Evolutionary conservation across 225 moss, liverwort and hornwort genomes (phyloP).

Genomic region (Pleurozium schreberi): DNA sequence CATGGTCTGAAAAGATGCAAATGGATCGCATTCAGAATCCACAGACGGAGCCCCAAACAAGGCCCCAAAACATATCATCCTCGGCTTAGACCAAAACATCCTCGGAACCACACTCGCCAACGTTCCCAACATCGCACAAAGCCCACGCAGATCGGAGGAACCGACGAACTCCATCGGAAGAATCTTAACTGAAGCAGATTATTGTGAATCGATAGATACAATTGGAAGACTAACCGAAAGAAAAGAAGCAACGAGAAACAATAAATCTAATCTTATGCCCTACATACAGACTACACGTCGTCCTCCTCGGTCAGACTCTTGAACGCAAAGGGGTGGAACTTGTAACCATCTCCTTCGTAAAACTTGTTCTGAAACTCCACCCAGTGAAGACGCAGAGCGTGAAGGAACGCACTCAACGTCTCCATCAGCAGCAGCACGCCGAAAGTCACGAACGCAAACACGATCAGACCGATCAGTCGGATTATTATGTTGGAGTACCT

Average conservation of each 20-base stretch:
- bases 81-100: background rate
- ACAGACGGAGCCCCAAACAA: background rate
- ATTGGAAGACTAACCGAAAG: background rate
- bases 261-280: background rate
- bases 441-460: conserved; percentile 67
- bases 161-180: background rate
- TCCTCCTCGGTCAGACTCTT: conserved; percentile 66
- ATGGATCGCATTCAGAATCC: background rate
- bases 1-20: background rate
- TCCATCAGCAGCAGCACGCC: conserved; percentile 90
- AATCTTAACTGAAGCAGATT: background rate
- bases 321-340: conserved; percentile 87
- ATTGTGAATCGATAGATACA: conserved; percentile 11
- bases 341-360: conserved; percentile 81
- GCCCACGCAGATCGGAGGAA: too few species aligned
- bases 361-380: conserved; percentile 99
- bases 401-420: conserved; percentile 86
- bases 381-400: conserved; percentile 95
- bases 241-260: background rate
- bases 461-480: conserved; percentile 60
- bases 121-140: background rate
- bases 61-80: too few species aligned
- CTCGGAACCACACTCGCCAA: background rate
- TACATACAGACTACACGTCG: conserved; percentile 25
- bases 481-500: conserved; percentile 73